phyloP scores from a whole-genome alignment of 164 flowering plant genomes.

The Protea cynaroides region DNA sequence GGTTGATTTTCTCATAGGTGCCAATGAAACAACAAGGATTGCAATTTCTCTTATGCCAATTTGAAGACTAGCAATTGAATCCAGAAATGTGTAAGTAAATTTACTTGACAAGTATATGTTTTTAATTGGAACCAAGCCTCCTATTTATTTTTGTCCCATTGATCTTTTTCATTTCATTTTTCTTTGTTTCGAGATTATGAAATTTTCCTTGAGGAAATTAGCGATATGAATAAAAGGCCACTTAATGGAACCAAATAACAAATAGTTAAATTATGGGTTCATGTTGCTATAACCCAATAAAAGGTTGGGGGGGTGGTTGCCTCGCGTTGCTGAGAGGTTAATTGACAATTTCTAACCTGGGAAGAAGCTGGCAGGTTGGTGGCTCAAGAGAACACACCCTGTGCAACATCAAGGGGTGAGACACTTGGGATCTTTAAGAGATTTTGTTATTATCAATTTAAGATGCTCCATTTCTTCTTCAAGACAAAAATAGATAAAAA shows the following conservation, averaged over 20 bases:
- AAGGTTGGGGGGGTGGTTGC: too few relatives aligned
- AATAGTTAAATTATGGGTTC: too few relatives aligned
- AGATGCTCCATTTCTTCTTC: too few relatives aligned
- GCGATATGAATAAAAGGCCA: not conserved
- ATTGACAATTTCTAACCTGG: too few relatives aligned
- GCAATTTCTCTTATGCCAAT: slow-evolving; percentile 97
- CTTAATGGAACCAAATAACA: not conserved
- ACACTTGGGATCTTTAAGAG: too few relatives aligned
- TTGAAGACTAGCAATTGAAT: slow-evolving; percentile 87
- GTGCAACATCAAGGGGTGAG: too few relatives aligned
- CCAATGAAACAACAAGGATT: slow-evolving; percentile 97
- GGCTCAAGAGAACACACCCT: too few relatives aligned
- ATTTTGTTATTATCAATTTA: too few relatives aligned
- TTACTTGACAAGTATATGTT: not conserved
- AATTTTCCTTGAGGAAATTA: not conserved
- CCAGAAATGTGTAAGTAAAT: slow-evolving; percentile 66
- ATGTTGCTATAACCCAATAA: too few relatives aligned
- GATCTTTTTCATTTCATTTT: not conserved
- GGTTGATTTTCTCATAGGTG: slow-evolving; percentile 39
- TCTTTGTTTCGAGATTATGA: not conserved
- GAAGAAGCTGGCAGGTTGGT: too few relatives aligned
- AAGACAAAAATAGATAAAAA: too few relatives aligned
- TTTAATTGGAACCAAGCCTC: not conserved
- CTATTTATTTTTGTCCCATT: not conserved
- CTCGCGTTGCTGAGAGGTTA: too few relatives aligned